Percentiles rank a stretch among this genome's conserved stretches.
Conservation (phyloP, 2,329 filamentous ascomycete genomes). For the Alternaria sp. region DNA sequence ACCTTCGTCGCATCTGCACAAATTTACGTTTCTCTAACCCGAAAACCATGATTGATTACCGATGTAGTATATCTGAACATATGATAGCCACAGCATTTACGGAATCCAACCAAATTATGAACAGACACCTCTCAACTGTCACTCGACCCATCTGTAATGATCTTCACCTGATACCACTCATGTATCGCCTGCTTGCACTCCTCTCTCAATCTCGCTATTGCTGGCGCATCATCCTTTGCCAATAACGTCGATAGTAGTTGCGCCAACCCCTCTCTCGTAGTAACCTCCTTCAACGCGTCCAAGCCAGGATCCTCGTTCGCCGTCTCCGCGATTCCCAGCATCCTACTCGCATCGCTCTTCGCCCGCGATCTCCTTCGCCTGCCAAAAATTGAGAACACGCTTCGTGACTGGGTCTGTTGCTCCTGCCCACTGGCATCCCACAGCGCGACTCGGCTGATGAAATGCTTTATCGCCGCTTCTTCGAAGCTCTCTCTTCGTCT, state of each 20-base stretch:
- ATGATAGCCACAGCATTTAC: neutral
- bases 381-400: neutral
- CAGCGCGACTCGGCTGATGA: slow-evolving; percentile 26
- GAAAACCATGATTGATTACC: neutral
- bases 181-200: slow-evolving; percentile 26
- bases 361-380: slow-evolving; percentile 7
- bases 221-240: slow-evolving; percentile 14
- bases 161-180: slow-evolving; percentile 24
- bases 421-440: slow-evolving; percentile 28
- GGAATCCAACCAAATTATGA: neutral
- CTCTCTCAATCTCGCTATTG: slow-evolving; percentile 13
- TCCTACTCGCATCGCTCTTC: slow-evolving; percentile 16
- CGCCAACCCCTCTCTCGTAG: slow-evolving; percentile 32
- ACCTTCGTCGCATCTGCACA: neutral
- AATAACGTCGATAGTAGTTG: slow-evolving; percentile 33
- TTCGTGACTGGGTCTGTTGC: neutral
- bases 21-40: neutral
- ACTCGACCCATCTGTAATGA: neutral
- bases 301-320: slow-evolving; percentile 7
- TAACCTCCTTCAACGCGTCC: slow-evolving; percentile 29
- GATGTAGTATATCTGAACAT: neutral
- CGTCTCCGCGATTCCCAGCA: slow-evolving; percentile 16
- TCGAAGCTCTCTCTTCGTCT: slow-evolving; percentile 21
- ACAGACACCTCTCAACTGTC: neutral
- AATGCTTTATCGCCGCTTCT: slow-evolving; percentile 27